Evolutionary conservation across 129 eudicot species (phyloP).

Genomic region (sunflower (Helianthus annuus)): HanXRQr2.0-SUNRISE NC_035439.2:113287493-113287992

Average conservation of each 20-base stretch:
- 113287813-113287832: too few species aligned
- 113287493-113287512: too few species aligned
- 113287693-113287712: neutral
- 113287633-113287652: neutral
- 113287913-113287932: too few species aligned
- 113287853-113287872: too few species aligned
- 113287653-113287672: neutral
- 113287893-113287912: too few species aligned
- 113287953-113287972: too few species aligned
- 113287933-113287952: too few species aligned
- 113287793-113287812: neutral
- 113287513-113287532: too few species aligned
- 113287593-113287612: neutral
- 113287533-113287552: neutral
- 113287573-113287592: neutral
- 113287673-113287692: neutral
- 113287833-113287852: too few species aligned
- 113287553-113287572: neutral
- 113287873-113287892: too few species aligned
- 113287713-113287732: neutral
- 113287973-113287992: too few species aligned
- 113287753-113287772: neutral
- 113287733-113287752: neutral
- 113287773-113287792: slow-evolving; percentile 3
- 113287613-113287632: neutral